Base-by-base conservation (phyloP, 352 stramenopile species). In the Phytophthora idaei region DNA sequence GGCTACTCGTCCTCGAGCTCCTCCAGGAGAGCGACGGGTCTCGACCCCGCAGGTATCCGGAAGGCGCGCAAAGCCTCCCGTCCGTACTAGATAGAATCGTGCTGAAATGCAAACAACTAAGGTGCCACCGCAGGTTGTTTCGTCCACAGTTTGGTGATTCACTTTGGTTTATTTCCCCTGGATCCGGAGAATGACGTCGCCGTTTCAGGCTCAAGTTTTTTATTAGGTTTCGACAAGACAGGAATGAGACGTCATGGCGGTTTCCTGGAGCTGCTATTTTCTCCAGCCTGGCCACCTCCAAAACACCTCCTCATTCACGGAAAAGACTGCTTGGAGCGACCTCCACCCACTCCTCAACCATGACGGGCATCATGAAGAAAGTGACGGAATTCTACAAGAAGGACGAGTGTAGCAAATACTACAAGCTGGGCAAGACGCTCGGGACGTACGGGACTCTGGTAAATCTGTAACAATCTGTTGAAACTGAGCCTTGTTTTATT, bases 301-400 rank as follows among this genome's bases (percentile, higher is more conserved):
- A 60, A 73, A 73, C 45, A 59, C 46, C 44, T 67, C 56, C 12
- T 57, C 67, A 75, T 75, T 75, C 27, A 53, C 25, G 10, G 67
- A 76, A 44, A 69, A 73, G 46, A 17, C 51, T 27, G 46, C 57
- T 61, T 27, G 34, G 27, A n/a, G 36, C 41, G 61, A 70, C 55
- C 4, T 42, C 49, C 25, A 5, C 39, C 37, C n/a, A n/a, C 45
- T 54, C 10, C 25, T 46, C n/a, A 5, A 74, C 12, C 46, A 92
- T 93, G 87, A 85, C 85, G 3, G 77, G 69, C 4, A 92, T 94
- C 65, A 92, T 93, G 69, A 90, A 91, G 77, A 92, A 92, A 65
- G 85, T 93, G 17, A 90, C 83, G 0, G 85, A 93, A n/a, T 92
- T 93, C 55, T 93, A 93, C 77, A 92, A 92, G 76, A 91, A 94